phyloP scores from a whole-genome alignment of 805 yeast genomes.

The Metschnikowia cubensis region DNA sequence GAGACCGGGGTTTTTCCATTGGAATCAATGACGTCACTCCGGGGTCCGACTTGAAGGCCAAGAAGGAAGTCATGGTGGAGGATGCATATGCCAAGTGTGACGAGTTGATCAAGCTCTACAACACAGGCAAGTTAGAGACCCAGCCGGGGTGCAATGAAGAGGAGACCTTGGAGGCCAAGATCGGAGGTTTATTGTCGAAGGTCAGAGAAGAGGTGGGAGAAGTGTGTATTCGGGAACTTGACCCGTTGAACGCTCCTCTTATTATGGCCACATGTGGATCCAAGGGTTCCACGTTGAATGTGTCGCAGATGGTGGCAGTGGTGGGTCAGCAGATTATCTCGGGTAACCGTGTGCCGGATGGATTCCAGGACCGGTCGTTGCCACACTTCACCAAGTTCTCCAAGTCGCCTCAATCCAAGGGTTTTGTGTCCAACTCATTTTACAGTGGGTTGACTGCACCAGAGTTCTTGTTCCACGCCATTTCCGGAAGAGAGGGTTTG shows the following conservation, averaged over 20 bases:
- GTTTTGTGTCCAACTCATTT: slow-evolving; percentile 96
- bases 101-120: slow-evolving; percentile 73
- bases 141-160: slow-evolving; percentile 99
- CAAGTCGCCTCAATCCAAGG: slow-evolving; percentile 96
- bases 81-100: slow-evolving; percentile 88
- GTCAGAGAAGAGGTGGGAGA: slow-evolving; percentile 99
- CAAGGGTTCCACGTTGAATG: slow-evolving; percentile 95
- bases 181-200: slow-evolving; percentile 91
- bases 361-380: slow-evolving; percentile 97
- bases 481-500: slow-evolving; percentile 99
- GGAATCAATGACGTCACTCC: slow-evolving; percentile 98
- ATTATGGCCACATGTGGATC: slow-evolving; percentile 99
- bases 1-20: slow-evolving; percentile 93
- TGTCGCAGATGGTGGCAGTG: slow-evolving; percentile 99
- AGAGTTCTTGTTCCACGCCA: slow-evolving; percentile 98
- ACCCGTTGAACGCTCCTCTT: slow-evolving; percentile 87
- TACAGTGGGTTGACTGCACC: slow-evolving; percentile 97
- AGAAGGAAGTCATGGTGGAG: slow-evolving; percentile 87
- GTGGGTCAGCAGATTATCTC: slow-evolving; percentile 98
- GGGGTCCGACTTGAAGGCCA: slow-evolving; percentile 65
- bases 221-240: slow-evolving; percentile 89
- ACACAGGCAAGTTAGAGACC: slow-evolving; percentile 86
- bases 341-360: slow-evolving; percentile 99
- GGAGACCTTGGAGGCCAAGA: slow-evolving; percentile 95
- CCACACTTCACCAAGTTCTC: slow-evolving; percentile 97